Base-by-base conservation (phyloP, 805 yeast genomes). In the Spathaspora hagerdaliae region DNA sequence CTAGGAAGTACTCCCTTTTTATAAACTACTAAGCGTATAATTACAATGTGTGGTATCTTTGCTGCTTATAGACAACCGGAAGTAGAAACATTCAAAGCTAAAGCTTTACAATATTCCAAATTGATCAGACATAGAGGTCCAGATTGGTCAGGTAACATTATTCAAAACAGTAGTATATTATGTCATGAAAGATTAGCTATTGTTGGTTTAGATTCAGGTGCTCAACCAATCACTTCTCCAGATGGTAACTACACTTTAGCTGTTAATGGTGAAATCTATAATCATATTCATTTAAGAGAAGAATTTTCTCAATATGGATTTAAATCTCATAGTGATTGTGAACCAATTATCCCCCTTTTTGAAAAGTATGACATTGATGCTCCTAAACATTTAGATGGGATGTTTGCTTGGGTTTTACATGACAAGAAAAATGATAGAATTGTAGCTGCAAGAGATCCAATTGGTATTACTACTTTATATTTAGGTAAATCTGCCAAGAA, bases 1-100 rank as follows among this genome's bases (percentile, higher is more conserved):
- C n/a, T n/a, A n/a, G n/a, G n/a, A n/a, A n/a, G n/a, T 29, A 11
- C 32, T 11, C 32, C 32, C 32, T n/a, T 33, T 12, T 33, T n/a
- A 7, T 7, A 7, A 9, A n/a, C n/a, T n/a, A n/a, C n/a, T n/a
- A n/a, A n/a, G n/a, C n/a, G n/a, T n/a, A n/a, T n/a, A n/a, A n/a
- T n/a, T n/a, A n/a, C n/a, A n/a, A n/a, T n/a, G 99, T 94, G 99
- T 84, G 99, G 99, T 73, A 94, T 94, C 61, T 94, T 88, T 64
- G 97, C 97, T 51, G 90, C 95, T 41, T 88, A 78, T 71, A 83
- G 77, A 69, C 92, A 87, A 62, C 85, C 83, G 37, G 86, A 89
- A 54, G 84, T 87, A 49, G 83, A 84, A 57, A 71, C 75, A 45
- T 94, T 87, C 78, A 92, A 91, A 71, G 79, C 83, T 51, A 83